Base-by-base conservation (phyloP, 768 basidiomycete species). In the Mycena vitilis region DNA sequence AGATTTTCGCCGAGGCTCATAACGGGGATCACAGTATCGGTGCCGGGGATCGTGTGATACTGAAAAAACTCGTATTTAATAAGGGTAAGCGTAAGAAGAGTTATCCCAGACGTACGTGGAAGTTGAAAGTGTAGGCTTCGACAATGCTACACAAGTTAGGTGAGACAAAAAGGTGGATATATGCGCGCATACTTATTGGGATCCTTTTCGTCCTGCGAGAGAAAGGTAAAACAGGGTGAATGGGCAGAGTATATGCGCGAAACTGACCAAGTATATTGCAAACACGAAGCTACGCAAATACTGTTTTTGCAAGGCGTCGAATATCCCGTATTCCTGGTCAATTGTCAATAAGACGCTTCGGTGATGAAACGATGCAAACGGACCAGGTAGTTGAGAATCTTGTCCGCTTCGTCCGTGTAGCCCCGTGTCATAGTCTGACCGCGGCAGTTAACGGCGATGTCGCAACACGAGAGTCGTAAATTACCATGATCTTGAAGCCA, bases 121-220 rank as follows among this genome's bases (percentile, higher is more conserved):
- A 94, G 74, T 94, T 92, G 81, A 95, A 95, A 0, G 93, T 95
- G 74, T 95, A 95, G 16, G 95, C 91, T 76, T 95, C 94, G 25
- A 95, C 85, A 63, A 95, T 91, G 79, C 94, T 95, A 70, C 20
- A 15, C 36, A 67, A 68, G 38, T 59, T 20, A 45, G 56, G 15
- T 5, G 2, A 40, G 5, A n/a, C n/a, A 40, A 62, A 59, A 63
- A 66, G 58, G 59, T 62, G 68, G 57, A 76, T 81, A 79, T 78
- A 80, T 77, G 67, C 63, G 67, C 69, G 75, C 80, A 65, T 80
- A 92, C 92, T 96, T 95, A 73, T 87, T 93, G 0, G 95, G 95
- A 78, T 96, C 92, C 69, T 92, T 88, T 65, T 83, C 89, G 74
- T 96, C 95, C 94, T 95, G 69, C 10, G 59, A 58, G 72, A 42